phyloP scores from a whole-genome alignment of 2,329 filamentous ascomycete genomes.

The Coniochaeta sp. region DNA sequence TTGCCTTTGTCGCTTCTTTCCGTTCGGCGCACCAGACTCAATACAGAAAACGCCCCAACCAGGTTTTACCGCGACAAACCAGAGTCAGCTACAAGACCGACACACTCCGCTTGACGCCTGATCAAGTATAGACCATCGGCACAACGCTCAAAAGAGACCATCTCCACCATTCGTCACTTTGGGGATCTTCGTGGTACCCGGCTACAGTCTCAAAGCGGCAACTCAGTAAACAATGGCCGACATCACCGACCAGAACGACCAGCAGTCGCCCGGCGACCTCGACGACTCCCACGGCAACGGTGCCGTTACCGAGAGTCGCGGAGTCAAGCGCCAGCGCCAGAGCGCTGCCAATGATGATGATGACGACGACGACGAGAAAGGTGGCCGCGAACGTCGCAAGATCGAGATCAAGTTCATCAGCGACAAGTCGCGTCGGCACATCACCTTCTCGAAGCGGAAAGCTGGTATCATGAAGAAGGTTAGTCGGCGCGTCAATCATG shows the following conservation, averaged over 20 bases:
- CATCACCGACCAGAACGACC: conserved; percentile 71
- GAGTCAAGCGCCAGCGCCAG: conserved; percentile 82
- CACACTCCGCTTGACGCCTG: conserved; percentile 49
- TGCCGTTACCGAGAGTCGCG: conserved; percentile 62
- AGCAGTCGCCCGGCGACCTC: conserved; percentile 66
- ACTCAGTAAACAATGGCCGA: conserved; percentile 57
- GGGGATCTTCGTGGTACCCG: conserved; percentile 40
- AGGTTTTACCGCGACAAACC: conserved; percentile 45
- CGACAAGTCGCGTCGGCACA: conserved; percentile 98
- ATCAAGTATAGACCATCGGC: conserved; percentile 61
- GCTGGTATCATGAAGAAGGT: conserved; percentile 99
- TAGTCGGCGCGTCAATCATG: conserved; percentile 26
- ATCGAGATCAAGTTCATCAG: conserved; percentile 99
- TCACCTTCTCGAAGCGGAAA: conserved; percentile 99
- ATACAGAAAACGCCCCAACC: conserved; percentile 43
- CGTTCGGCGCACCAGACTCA: conserved; percentile 36
- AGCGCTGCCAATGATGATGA: conserved; percentile 77
- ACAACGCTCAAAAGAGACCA: conserved; percentile 60
- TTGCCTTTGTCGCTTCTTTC: conserved; percentile 38
- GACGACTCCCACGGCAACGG: conserved; percentile 75
- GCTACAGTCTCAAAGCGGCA: background rate
- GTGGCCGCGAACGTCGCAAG: conserved; percentile 95
- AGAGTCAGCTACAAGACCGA: conserved; percentile 32
- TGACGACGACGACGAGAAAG: conserved; percentile 96
- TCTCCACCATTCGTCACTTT: conserved; percentile 54